Base-by-base conservation (phyloP, 1,139 yeast species). In the Scheffersomyces segobiensis region DNA sequence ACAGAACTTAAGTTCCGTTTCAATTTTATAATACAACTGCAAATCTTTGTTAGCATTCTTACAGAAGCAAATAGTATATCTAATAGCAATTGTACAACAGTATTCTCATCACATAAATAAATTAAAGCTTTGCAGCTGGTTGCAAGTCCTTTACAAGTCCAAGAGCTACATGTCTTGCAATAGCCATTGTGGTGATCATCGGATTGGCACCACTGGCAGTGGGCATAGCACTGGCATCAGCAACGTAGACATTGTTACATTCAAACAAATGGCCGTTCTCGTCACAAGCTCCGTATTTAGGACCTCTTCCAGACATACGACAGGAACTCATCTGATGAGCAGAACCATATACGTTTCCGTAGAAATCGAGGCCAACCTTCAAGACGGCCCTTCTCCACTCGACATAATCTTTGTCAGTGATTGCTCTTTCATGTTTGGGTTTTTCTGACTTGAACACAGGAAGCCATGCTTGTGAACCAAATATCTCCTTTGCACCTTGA, bases 261-360 rank as follows among this genome's bases (percentile, higher is more conserved):
- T 86, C 89, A 66, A 73, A 83, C 48, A 85, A 76, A 57, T 78
- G 78, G 10, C 88, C 89, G 26, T 71, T 74, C 39, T 66, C 67
- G 61, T 83, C 86, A 56, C 81, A 78, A 5, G 87, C 87, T 6
- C 86, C 85, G 59, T 77, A 65, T 14, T 64, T 60, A 8, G 87
- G 83, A 10, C 82, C 82, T 62, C 76, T 75, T 19, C 86, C 85
- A 4, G 82, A 74, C 75, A 85, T 84, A 60, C 88, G 77, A 67
- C 88, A 84, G 2, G 83, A 68, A 56, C 85, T 77, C 88, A 86
- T 85, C 69, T 86, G 89, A 68, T 86, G 89, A 7, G 89, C 89
- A 3, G 83, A 76, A 3, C 88, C 89, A 59, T 76, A 72, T 3
- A 74, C 61, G 2, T 77, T 65, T 2, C 77, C 78, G 56, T 69